phyloP scores from a whole-genome alignment of 345 rosid genomes.

The Salix arbutifolia region DNA sequence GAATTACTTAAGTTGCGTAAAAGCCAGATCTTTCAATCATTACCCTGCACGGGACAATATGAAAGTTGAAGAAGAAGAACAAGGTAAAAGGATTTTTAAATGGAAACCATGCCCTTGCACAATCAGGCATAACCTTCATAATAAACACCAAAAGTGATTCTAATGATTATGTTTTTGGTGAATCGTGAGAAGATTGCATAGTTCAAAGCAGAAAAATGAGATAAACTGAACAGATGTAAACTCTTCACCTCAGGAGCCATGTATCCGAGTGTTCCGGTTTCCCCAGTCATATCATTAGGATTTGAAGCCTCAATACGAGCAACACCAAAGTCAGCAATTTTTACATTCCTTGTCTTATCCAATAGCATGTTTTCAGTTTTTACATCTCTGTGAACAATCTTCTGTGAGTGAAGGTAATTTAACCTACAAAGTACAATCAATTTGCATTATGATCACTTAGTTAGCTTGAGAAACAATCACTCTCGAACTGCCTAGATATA shows the following conservation, averaged over 20 bases:
- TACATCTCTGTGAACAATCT: slow-evolving; percentile 97
- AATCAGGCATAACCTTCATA: background rate
- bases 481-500: background rate
- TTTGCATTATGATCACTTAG: background rate
- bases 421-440: slow-evolving; percentile 47
- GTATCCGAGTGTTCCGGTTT: slow-evolving; percentile 98
- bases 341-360: slow-evolving; percentile 76
- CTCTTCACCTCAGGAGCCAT: slow-evolving; percentile 97
- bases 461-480: slow-evolving; percentile 2
- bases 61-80: background rate
- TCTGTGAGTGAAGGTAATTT: slow-evolving; percentile 91
- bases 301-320: slow-evolving; percentile 99
- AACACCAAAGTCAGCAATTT: slow-evolving; percentile 97
- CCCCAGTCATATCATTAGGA: slow-evolving; percentile 99
- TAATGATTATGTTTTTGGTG: background rate
- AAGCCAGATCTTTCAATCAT: slow-evolving; percentile 3
- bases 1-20: background rate
- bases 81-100: background rate
- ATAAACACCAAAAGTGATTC: background rate
- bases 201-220: background rate
- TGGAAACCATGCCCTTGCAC: background rate
- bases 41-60: background rate
- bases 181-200: background rate
- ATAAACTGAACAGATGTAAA: background rate
- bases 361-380: slow-evolving; percentile 98